phyloP scores from a whole-genome alignment of 108 stramenopile genomes.

The Cyclotella choctawhatcheeana region DNA sequence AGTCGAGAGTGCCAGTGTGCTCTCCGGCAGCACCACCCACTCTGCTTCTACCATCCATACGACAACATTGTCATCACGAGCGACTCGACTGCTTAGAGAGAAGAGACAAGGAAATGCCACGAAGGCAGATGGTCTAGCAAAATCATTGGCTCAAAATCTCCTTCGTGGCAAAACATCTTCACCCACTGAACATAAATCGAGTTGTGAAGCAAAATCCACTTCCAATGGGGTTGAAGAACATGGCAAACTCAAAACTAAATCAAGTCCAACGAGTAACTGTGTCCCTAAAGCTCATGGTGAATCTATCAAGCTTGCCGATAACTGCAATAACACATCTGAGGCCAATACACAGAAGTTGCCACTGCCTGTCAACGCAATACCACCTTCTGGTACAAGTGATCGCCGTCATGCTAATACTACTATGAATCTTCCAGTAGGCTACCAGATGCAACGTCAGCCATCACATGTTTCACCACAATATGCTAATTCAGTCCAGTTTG shows the following conservation, averaged over 20 bases:
- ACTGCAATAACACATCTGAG: neutral
- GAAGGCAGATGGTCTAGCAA: constrained; percentile 17
- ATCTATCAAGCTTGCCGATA: constrained; percentile 1
- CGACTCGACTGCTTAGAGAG: constrained; percentile 37
- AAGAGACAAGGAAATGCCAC: constrained; percentile 29
- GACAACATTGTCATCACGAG: constrained; percentile 37
- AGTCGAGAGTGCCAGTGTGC: constrained; percentile 21
- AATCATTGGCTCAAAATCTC: constrained; percentile 18
- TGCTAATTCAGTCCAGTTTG: neutral
- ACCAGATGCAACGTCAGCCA: constrained; percentile 2
- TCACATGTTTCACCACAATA: constrained; percentile 9
- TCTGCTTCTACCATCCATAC: constrained; percentile 30
- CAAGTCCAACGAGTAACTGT: neutral
- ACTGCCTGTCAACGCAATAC: neutral
- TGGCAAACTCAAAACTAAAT: neutral
- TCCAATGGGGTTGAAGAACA: neutral
- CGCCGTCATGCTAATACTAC: neutral
- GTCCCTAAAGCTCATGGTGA: neutral
- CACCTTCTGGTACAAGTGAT: neutral
- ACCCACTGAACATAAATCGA: no score
- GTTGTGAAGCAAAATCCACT: neutral
- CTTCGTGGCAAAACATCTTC: constrained; percentile 19
- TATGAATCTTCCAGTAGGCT: neutral
- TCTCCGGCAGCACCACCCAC: constrained; percentile 28
- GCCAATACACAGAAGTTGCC: neutral